Base-by-base conservation (phyloP, 495 filamentous ascomycete genomes). In the Oidiodendron maius region DNA sequence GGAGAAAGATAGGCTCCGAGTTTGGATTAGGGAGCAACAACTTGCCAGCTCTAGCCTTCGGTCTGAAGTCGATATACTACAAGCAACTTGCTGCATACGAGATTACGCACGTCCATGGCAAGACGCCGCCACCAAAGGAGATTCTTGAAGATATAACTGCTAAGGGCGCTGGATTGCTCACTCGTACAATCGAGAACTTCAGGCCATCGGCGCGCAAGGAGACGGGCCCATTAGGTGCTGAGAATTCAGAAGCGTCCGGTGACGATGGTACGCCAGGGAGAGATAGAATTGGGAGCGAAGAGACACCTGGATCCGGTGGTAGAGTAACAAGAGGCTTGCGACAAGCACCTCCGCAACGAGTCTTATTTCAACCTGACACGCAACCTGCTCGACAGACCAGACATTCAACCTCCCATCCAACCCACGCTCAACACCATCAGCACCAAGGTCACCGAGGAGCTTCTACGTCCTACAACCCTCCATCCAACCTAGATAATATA, bases 81-180 rank as follows among this genome's bases (percentile, higher is more conserved):
- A 85, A 84, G 55, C 82, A 90, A 53, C 76, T 93, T 25, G 83
- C 83, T 12, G 87, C 87, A 3, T 93, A 86, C 65, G 88, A 91
- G 65, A 88, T 93, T 41, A 70, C 76, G 28, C 77, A 71, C n/a
- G 58, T 84, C 24, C 80, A 86, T 63, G 74, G 77, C 13, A 80
- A 81, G 59, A 83, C 87, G 45, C 88, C 87, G 10, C 87, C 87
- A 10, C 87, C 87, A 15, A 85, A 82, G 52, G 84, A 90, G 61
- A 89, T 90, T 40, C 71, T 93, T 12, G 87, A 93, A 61, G 76
- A 84, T 35, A 63, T 81, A 5, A 84, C 82, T 6, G 85, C 85
- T 21, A 89, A 87, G 57, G 83, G 87, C 25, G 86, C 81, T 5
- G 78, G 82, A 38, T 72, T 93, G 3, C 66, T 89, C 51, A 86